Base-by-base conservation (phyloP, 202 grass and related monocot genomes). In the Digitaria exilis region DNA sequence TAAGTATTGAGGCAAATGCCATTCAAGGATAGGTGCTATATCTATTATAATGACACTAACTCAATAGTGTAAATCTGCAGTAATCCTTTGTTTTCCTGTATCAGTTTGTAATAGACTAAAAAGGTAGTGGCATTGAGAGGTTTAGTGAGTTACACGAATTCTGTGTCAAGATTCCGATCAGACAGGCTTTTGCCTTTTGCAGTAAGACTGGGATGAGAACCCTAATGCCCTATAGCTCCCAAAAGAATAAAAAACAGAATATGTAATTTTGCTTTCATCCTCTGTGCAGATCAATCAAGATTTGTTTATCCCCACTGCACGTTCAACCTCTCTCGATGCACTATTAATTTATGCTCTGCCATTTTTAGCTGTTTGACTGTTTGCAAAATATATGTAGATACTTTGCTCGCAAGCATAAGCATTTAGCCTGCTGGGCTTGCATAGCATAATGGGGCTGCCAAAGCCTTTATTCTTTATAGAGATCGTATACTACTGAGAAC, bases 371-470 rank as follows among this genome's bases (percentile, higher is more conserved):
- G 31, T 55, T 73, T 72, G 45, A 26, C 4, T 32, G 29, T 52
- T 74, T 73, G 46, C 48, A 73, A 34, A 54, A 73, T 73, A 12
- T 73, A 31, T 29, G 31, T n/a, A 54, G 59, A 62, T 31, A 62
- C 17, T 62, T 31, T 62, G 59, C 56, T 59, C 11, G 3, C 11
- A 2, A 17, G 28, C 59, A 73, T 73, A 28, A 24, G 67, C 4
- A 6, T 5, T 17, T 50, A 1, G 8, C 16, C 3, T 37, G 16
- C 6, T 32, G 60, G 28, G 6, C 15, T 63, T 64, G 5, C 71
- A 15, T 50, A 34, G 49, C 18, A 7, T 34, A 14, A 25, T 19
- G 10, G 6, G 29, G 13, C 19, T n/a, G 5, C 26, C n/a, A 71
- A 34, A n/a, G 17, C 29, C 9, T 32, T 29, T 9, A n/a, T 34